Evolutionary conservation across 352 stramenopile species (phyloP).

Genomic region (Globisporangium nunn): DNA sequence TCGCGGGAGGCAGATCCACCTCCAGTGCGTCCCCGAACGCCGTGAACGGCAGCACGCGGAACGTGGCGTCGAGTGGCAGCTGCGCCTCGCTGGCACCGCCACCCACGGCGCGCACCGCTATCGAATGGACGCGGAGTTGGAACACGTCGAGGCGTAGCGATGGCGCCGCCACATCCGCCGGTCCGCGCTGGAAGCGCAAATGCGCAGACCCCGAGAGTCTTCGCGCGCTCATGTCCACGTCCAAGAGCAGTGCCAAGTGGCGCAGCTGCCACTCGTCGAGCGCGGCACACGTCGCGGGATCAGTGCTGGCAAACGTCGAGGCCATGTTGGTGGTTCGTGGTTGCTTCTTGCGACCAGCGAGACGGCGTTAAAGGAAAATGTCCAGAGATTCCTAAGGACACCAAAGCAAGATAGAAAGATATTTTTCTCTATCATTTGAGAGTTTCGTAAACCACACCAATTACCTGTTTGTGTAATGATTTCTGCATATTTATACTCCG

Average conservation of each 20-base stretch:
- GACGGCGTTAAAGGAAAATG: too few species aligned
- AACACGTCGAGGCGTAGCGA: constrained; percentile 53
- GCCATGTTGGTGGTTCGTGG: too few species aligned
- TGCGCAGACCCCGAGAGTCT: constrained; percentile 24
- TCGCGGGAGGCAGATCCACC: constrained; percentile 25
- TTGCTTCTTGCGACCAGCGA: too few species aligned
- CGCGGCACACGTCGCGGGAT: constrained; percentile 58
- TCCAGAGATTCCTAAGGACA: too few species aligned
- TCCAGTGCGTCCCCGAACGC: constrained; percentile 51
- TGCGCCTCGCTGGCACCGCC: background rate
- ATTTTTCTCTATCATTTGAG: too few species aligned
- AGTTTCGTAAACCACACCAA: too few species aligned
- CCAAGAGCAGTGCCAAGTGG: constrained; percentile 41
- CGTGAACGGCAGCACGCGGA: constrained; percentile 50
- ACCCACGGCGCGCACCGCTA: constrained; percentile 7
- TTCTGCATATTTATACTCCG: too few species aligned
- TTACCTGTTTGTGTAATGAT: too few species aligned
- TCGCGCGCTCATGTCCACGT: constrained; percentile 33
- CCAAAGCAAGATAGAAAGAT: too few species aligned
- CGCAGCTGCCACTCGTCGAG: constrained; percentile 42
- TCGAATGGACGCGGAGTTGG: constrained; percentile 41
- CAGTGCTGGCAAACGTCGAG: too few species aligned
- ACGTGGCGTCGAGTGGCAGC: constrained; percentile 34
- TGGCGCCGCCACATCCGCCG: constrained; percentile 1
- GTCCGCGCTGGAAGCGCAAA: constrained; percentile 28